A percentile compares a stretch with the other conserved stretches of the same genome.
These are phyloP conservation scores for Chlorella vulgaris DNA, from an alignment of 139 green algal species.

Conservation along the genomic window DNA sequence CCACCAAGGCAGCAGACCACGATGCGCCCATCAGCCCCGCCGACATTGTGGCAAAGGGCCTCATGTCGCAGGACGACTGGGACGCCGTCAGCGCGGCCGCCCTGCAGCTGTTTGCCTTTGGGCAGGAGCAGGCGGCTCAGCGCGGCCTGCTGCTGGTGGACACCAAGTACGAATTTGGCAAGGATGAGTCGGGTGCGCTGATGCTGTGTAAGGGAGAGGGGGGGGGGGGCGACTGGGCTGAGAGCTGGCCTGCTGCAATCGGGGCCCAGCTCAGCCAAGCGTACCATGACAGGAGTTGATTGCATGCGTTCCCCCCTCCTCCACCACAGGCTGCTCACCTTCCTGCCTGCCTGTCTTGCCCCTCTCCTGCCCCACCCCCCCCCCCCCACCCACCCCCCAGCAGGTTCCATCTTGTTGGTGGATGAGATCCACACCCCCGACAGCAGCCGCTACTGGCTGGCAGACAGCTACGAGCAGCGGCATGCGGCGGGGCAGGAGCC, in stretches of 20 bases:
- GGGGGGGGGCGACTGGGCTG: neutral
- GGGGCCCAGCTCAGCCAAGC: too few species aligned
- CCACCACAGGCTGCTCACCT: too few species aligned
- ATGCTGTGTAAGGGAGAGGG: slow-evolving; percentile 48
- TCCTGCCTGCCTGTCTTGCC: neutral
- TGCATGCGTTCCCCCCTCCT: too few species aligned
- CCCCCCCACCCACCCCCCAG: too few species aligned
- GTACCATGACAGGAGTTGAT: too few species aligned
- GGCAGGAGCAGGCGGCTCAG: slow-evolving; percentile 84
- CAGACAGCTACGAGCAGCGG: slow-evolving; percentile 81
- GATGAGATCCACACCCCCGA: slow-evolving; percentile 98
- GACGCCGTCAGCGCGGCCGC: slow-evolving; percentile 73
- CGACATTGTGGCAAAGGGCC: slow-evolving; percentile 64
- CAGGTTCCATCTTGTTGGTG: slow-evolving; percentile 71
- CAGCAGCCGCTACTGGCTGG: slow-evolving; percentile 93
- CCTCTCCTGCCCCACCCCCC: neutral
- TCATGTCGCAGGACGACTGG: slow-evolving; percentile 69
- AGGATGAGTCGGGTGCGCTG: too few species aligned
- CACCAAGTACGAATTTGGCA: slow-evolving; percentile 96
- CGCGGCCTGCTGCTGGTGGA: slow-evolving; percentile 96
- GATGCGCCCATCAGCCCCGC: slow-evolving; percentile 88
- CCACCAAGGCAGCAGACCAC: slow-evolving; percentile 92
- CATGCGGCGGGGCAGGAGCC: slow-evolving; percentile 53
- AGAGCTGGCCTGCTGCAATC: neutral
- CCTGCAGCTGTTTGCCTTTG: slow-evolving; percentile 88